Conservation (phyloP, 768 basidiomycete genomes). For the Udeniomyces megalosporus region DNA sequence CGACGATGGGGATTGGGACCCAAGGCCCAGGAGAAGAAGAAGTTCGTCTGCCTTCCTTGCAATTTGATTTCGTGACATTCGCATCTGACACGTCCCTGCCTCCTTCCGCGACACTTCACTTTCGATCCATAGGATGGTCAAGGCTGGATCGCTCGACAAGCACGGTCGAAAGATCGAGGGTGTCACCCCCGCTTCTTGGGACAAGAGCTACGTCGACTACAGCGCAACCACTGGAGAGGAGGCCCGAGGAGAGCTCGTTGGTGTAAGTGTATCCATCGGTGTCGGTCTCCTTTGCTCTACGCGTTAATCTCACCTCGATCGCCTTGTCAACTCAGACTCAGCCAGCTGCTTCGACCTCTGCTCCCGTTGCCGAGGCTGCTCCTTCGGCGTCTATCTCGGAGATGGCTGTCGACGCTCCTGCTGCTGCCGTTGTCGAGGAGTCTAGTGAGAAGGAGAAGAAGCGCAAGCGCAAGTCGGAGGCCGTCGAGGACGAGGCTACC, state of each 20-base stretch:
- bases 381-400: slow-evolving; percentile 19
- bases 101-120: not conserved
- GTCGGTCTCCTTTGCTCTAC: slow-evolving; percentile 11
- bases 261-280: slow-evolving; percentile 15
- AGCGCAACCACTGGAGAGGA: slow-evolving; percentile 40
- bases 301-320: slow-evolving; percentile 25
- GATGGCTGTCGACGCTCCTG: slow-evolving; percentile 20
- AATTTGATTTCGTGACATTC: not conserved
- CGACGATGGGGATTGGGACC: slow-evolving; percentile 98
- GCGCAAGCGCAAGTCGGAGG: slow-evolving; percentile 43
- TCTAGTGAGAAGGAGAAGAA: slow-evolving; percentile 45
- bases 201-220: slow-evolving; percentile 84
- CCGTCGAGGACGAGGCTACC: slow-evolving; percentile 6
- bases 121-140: slow-evolving; percentile 44
- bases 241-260: slow-evolving; percentile 15
- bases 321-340: slow-evolving; percentile 31
- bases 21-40: slow-evolving; percentile 91
- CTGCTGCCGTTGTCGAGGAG: slow-evolving; percentile 23
- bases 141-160: slow-evolving; percentile 92
- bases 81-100: not conserved
- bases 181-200: slow-evolving; percentile 81
- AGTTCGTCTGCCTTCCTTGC: slow-evolving; percentile 26
- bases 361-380: too few species aligned
- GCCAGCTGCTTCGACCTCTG: slow-evolving; percentile 17
- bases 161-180: slow-evolving; percentile 79